Evolutionary conservation across 176 grass and related monocot species (phyloP).

Genomic region (Puccinellia tenuiflora): DNA sequence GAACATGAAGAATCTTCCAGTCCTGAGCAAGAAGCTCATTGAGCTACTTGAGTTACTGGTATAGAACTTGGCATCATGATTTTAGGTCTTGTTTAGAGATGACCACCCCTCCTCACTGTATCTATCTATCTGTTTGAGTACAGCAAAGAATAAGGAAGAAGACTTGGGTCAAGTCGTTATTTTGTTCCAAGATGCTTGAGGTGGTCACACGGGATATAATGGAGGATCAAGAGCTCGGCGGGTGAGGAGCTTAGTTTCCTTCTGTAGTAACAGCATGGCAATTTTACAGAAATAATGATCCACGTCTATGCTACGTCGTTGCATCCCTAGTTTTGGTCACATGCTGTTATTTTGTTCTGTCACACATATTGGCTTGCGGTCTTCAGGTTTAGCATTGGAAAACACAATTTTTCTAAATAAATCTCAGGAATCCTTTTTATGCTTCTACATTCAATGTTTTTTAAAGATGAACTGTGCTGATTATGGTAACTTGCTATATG

Average conservation of each 20-base stretch:
- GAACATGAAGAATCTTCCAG: conserved; percentile 75
- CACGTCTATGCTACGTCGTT: neutral
- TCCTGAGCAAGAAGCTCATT: conserved; percentile 72
- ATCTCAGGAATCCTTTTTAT: neutral
- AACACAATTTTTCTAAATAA: neutral
- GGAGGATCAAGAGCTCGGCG: conserved; percentile 62
- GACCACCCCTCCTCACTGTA: neutral
- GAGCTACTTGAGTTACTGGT: conserved; percentile 83
- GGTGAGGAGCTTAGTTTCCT: conserved; percentile 42
- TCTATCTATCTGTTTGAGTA: conserved; percentile 27
- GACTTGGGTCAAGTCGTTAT: conserved; percentile 78
- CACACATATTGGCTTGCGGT: neutral
- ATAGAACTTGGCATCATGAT: conserved; percentile 24
- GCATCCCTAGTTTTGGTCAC: conserved; percentile 8
- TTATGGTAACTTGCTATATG: conserved; percentile 4
- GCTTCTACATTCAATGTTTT: neutral
- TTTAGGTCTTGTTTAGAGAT: conserved; percentile 6
- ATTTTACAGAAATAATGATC: neutral
- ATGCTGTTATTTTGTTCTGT: neutral
- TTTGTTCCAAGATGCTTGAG: conserved; percentile 99
- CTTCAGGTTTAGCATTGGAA: neutral
- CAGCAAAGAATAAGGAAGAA: conserved; percentile 82
- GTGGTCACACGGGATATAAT: conserved; percentile 97
- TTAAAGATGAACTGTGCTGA: neutral
- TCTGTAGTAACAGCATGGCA: neutral